A percentile compares a stretch with the other conserved stretches of the same genome.
phyloP scores from a whole-genome alignment of 495 filamentous ascomycete species.

The Parathielavia appendiculata region DNA sequence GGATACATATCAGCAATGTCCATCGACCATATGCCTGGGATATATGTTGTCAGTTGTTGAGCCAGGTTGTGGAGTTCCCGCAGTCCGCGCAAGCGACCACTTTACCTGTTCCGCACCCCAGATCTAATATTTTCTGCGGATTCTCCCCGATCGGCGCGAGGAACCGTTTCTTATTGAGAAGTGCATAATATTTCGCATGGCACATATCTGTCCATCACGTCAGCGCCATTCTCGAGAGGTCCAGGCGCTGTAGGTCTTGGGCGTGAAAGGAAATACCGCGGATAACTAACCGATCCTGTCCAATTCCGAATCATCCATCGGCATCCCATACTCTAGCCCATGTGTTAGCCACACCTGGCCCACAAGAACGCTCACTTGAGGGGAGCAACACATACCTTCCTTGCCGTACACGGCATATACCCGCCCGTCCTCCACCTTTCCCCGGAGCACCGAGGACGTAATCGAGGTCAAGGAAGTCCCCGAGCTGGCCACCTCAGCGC shows the following conservation, averaged over 20 bases:
- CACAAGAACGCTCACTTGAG: too few species aligned
- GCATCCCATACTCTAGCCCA: conserved; percentile 21
- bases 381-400: conserved; percentile 14
- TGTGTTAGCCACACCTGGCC: not conserved
- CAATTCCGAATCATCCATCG: conserved; percentile 23
- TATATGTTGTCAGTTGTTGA: not conserved
- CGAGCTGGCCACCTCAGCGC: conserved; percentile 11
- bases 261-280: not conserved
- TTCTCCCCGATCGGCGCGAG: conserved; percentile 49
- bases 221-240: not conserved
- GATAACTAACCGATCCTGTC: conserved; percentile 19
- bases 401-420: conserved; percentile 24
- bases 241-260: too few species aligned
- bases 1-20: conserved; percentile 49
- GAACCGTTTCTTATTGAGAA: conserved; percentile 47
- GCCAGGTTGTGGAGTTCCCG: not conserved
- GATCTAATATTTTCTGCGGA: conserved; percentile 46
- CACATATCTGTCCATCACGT: conserved; percentile 10
- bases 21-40: conserved; percentile 34
- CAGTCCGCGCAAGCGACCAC: not conserved
- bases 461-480: conserved; percentile 19
- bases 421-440: conserved; percentile 23
- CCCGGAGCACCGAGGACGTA: conserved; percentile 20
- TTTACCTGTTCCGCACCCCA: conserved; percentile 53
- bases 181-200: conserved; percentile 25